Evolutionary conservation across 306 rosid genomes (phyloP), one percentile per base, ranked within the genome.

Genomic region (Acmispon strigosus): DNA sequence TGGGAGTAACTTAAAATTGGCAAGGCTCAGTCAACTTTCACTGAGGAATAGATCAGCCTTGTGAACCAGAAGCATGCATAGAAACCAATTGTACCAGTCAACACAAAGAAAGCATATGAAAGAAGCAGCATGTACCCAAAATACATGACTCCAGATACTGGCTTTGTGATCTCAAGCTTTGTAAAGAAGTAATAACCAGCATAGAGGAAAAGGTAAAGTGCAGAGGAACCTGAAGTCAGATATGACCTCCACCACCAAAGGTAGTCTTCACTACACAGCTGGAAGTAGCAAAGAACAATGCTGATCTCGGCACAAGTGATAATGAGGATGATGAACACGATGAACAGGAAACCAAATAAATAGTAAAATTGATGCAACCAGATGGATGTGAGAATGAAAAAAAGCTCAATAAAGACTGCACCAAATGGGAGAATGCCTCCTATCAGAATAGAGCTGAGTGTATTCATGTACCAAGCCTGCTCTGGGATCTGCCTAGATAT

Each of bases 371-470:
- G 72, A 13, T 53, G 44, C 13, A 63, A 54, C 78, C 66, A 74
- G 72, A 64, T 64, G 64, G 72, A 74, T 27, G 65, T 54, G 39
- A 74, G 72, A 24, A 74, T 74, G 72, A 74, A 63, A 66, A 64
- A 74, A 27, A 63, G 69, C 65, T 74, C 78, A 24, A 63, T 53
- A 34, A 63, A 52, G 15, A 74, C 78, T 7, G 78, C 78, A 17
- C 72, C 78, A 55, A 74, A 74, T 13, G 78, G 78, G 8, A 74
- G 78, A 22, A 52, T 53, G 64, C 78, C 78, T 74, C 65, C 72
- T 41, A 74, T 64, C 19, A 74, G 64, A 63, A 74, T 53, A 51
- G 37, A 52, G 72, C 27, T 43, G 5, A 18, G 7, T 7, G 55
- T 29, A 10, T 64, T 74, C 78, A 50, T 63, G 78, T 74, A 74